Conservation (phyloP, 192 early-diverging fungal species). For the Coemansia sp. region DNA sequence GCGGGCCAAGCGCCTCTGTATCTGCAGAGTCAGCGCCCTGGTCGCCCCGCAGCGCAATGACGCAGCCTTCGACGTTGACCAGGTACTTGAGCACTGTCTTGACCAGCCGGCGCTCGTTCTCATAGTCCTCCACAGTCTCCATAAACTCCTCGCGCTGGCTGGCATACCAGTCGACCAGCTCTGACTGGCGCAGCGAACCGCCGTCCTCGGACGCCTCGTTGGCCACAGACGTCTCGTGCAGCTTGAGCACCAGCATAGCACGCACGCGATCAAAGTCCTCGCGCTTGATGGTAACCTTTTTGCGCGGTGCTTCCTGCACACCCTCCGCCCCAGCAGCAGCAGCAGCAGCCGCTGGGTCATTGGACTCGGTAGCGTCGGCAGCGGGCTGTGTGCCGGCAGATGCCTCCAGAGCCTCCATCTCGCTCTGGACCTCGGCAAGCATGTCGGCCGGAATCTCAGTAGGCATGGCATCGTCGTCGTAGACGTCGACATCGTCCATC, state of each 20-base stretch:
- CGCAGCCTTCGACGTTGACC: slow-evolving; percentile 58
- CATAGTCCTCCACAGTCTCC: slow-evolving; percentile 59
- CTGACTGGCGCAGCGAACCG: slow-evolving; percentile 48
- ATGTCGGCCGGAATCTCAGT: too few species aligned
- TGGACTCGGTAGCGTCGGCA: slow-evolving; percentile 10
- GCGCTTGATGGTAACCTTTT: slow-evolving; percentile 58
- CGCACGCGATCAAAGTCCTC: slow-evolving; percentile 56
- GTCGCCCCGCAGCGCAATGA: slow-evolving; percentile 37
- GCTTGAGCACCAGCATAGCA: slow-evolving; percentile 51
- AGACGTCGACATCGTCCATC: slow-evolving; percentile 70
- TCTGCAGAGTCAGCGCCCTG: background rate
- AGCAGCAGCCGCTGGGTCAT: background rate
- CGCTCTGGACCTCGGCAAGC: too few species aligned
- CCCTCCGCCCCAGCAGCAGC: slow-evolving; percentile 12
- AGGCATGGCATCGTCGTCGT: slow-evolving; percentile 32
- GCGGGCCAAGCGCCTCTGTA: slow-evolving; percentile 12
- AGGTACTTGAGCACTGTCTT: slow-evolving; percentile 66
- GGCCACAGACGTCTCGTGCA: slow-evolving; percentile 40
- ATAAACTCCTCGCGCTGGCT: slow-evolving; percentile 61
- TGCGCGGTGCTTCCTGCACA: slow-evolving; percentile 9
- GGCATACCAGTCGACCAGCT: slow-evolving; percentile 71
- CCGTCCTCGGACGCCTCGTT: slow-evolving; percentile 11
- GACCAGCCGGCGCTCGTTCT: slow-evolving; percentile 57
- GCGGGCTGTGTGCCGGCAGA: background rate
- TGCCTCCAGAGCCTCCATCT: background rate